Conservation (phyloP, 2,329 filamentous ascomycete species). For the Nannizzia gypsea region DNA sequence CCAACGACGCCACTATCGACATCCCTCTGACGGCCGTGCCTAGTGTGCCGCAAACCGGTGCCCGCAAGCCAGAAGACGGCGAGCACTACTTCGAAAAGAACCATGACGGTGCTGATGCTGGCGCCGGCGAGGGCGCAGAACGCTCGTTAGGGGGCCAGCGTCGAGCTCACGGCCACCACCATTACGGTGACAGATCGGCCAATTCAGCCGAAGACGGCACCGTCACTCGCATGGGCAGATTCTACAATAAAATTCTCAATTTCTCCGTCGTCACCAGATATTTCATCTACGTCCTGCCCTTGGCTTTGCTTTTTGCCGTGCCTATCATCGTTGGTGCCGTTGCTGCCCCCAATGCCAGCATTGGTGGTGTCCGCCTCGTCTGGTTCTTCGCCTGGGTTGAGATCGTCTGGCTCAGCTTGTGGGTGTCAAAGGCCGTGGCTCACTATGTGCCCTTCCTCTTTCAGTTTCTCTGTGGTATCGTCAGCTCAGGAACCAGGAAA, state of each 20-base stretch:
- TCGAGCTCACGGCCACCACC: slow-evolving; percentile 20
- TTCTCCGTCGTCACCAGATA: slow-evolving; percentile 54
- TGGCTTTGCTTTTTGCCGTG: slow-evolving; percentile 47
- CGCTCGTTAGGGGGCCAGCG: slow-evolving; percentile 22
- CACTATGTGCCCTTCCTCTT: slow-evolving; percentile 49
- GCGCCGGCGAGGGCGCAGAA: slow-evolving; percentile 8
- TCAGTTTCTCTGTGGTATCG: slow-evolving; percentile 49
- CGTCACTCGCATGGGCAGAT: slow-evolving; percentile 46
- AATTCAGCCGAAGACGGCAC: slow-evolving; percentile 42
- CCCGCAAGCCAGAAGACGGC: slow-evolving; percentile 31
- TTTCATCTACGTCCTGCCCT: slow-evolving; percentile 49
- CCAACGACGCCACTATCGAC: slow-evolving; percentile 46
- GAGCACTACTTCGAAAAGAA: slow-evolving; percentile 26
- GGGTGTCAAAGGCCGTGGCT: slow-evolving; percentile 49
- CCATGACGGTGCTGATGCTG: slow-evolving; percentile 10
- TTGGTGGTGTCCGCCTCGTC: slow-evolving; percentile 45
- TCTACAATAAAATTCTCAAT: slow-evolving; percentile 51
- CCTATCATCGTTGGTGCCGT: slow-evolving; percentile 53
- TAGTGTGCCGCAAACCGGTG: slow-evolving; percentile 37
- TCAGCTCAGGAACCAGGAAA: slow-evolving; percentile 53
- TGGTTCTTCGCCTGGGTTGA: slow-evolving; percentile 57
- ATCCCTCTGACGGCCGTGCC: slow-evolving; percentile 49
- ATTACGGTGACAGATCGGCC: slow-evolving; percentile 22
- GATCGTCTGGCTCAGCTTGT: slow-evolving; percentile 52
- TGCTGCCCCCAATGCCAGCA: slow-evolving; percentile 34